Evolutionary conservation across 106 monocot genomes (phyloP).

Genomic region (Phalaenopsis equestris): DNA sequence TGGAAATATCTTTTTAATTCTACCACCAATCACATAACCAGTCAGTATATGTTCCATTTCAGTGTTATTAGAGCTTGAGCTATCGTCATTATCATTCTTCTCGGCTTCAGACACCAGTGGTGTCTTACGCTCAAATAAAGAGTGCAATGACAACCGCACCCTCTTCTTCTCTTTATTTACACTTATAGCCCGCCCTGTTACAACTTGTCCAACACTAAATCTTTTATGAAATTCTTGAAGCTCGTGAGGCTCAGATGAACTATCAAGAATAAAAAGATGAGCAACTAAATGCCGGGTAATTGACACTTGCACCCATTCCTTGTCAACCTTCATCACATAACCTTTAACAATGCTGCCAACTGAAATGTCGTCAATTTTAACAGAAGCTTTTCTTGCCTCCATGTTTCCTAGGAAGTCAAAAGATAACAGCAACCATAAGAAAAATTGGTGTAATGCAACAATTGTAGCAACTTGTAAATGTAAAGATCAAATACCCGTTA

Average conservation of each 20-base stretch:
- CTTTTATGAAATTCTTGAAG: constrained; percentile 63
- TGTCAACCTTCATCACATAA: constrained; percentile 65
- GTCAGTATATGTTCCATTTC: constrained; percentile 30
- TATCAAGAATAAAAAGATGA: constrained; percentile 68
- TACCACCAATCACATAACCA: constrained; percentile 71
- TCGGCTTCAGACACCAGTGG: neutral
- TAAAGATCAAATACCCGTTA: constrained; percentile 34
- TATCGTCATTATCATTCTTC: constrained; percentile 10
- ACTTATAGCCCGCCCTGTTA: constrained; percentile 48
- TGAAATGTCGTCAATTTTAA: constrained; percentile 21
- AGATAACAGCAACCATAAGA: neutral
- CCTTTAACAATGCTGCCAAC: constrained; percentile 48
- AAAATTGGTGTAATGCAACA: neutral
- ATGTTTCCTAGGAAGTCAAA: constrained; percentile 1
- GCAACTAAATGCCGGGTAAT: constrained; percentile 41
- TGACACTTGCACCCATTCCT: constrained; percentile 68
- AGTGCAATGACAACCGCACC: constrained; percentile 30
- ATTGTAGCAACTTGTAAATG: too few species aligned
- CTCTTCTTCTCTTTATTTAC: constrained; percentile 55
- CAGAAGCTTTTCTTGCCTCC: neutral
- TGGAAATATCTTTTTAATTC: constrained; percentile 73
- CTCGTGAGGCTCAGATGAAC: constrained; percentile 71
- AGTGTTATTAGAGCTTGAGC: constrained; percentile 11
- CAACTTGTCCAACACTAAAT: constrained; percentile 49
- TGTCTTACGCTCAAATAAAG: neutral